phyloP scores from a whole-genome alignment of 495 filamentous ascomycete genomes.

The Talaromyces wortmannii region DNA sequence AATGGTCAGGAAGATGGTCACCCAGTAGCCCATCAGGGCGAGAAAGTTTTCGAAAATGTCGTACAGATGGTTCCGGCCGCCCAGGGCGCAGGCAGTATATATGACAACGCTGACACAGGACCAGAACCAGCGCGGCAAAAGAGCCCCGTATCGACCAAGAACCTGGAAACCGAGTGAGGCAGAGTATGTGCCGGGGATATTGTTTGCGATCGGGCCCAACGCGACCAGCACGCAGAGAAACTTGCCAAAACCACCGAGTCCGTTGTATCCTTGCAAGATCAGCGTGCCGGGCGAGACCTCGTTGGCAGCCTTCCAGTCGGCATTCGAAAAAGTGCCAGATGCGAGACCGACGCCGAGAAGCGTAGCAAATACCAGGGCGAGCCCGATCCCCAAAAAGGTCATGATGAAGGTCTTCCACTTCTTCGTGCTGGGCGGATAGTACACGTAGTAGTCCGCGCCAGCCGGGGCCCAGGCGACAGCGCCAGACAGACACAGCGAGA shows the following conservation, averaged over 20 bases:
- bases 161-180: constrained; percentile 53
- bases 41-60: constrained; percentile 54
- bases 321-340: constrained; percentile 46
- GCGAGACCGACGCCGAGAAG: constrained; percentile 68
- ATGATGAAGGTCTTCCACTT: constrained; percentile 37
- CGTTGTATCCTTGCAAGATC: constrained; percentile 55
- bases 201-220: constrained; percentile 62
- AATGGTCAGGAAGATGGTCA: constrained; percentile 45
- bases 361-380: constrained; percentile 50
- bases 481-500: constrained; percentile 51
- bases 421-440: constrained; percentile 44
- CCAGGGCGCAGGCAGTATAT: constrained; percentile 48
- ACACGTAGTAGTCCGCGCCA: constrained; percentile 51
- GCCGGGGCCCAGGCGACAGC: constrained; percentile 47
- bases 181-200: constrained; percentile 62
- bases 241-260: constrained; percentile 60
- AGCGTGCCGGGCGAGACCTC: constrained; percentile 55
- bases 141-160: constrained; percentile 35
- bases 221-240: constrained; percentile 65
- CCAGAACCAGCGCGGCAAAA: constrained; percentile 43
- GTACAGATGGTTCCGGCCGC: constrained; percentile 42
- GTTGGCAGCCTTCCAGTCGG: constrained; percentile 47
- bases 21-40: constrained; percentile 55
- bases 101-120: constrained; percentile 42
- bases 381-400: constrained; percentile 39